Evolutionary conservation across 208 protist species (phyloP), one percentile per base, ranked within the genome.

Genomic region (Acanthamoeba triangularis): DNA sequence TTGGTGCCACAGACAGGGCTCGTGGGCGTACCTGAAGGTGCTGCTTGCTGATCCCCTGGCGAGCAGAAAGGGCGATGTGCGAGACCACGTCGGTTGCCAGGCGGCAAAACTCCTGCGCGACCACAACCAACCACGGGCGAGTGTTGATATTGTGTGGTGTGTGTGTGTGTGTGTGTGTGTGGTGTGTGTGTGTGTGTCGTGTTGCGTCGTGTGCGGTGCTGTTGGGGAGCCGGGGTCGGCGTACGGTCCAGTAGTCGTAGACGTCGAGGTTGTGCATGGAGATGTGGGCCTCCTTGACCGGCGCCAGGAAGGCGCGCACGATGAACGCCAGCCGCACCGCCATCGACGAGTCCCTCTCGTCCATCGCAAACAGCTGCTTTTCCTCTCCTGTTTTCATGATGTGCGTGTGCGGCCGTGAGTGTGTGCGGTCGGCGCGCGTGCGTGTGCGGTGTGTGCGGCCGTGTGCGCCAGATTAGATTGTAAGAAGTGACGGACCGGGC

Each of bases 261-360:
- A 35, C n/a, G 28, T 85, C 76, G n/a, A 85, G n/a, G 76, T 56
- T 85, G 47, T 85, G 76, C 76, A 85, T 85, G 76, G 76, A 85
- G 76, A 85, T 30, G 28, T 6, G 76, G 28, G 41, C 76, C 76
- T 85, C 76, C 76, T 85, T 85, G 8, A 85, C 76, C 23, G 33
- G 5, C 41, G 23, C 23, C 35, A 85, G 76, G 44, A 59, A 85
- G 8, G 76, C 76, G 41, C 41, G 35, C 44, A 85, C 76, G 35
- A 85, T 56, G 76, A 85, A 85, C n/a, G 76, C 76, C 76, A 85
- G 76, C 44, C 76, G 76, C 28, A 85, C 44, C 20, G 76, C 76
- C 76, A 85, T 85, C 76, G 76, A 85, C 35, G 76, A 85, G n/a
- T 85, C 76, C 14, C 76, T 25, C 35, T 85, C 76, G 47, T 85